Evolutionary conservation across 148 eudicot species (phyloP).

Genomic region (Oxyria digyna): DNA sequence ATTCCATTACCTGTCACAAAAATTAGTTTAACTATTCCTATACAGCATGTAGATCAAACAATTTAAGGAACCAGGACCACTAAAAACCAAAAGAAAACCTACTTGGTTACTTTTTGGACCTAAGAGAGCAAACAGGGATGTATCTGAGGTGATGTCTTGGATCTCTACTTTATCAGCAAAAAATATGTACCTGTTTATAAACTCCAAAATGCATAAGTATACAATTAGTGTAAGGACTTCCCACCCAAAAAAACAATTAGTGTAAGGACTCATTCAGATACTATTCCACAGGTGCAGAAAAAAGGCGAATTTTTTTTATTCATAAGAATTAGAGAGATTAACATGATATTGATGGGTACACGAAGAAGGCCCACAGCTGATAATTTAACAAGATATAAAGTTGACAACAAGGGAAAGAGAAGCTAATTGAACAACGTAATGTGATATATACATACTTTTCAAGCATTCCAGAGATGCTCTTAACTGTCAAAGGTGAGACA

Average conservation of each 20-base stretch:
- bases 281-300: no score
- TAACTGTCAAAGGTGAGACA: slow-evolving; percentile 39
- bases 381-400: not conserved
- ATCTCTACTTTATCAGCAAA: slow-evolving; percentile 64
- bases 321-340: not conserved
- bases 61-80: not conserved
- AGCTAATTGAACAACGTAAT: not conserved
- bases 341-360: not conserved
- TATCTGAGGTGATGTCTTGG: slow-evolving; percentile 42
- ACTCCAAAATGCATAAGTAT: slow-evolving; percentile 7
- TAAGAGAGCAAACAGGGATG: slow-evolving; percentile 47
- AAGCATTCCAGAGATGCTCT: slow-evolving; percentile 47
- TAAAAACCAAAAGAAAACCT: slow-evolving; percentile 10
- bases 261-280: no score
- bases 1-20: slow-evolving; percentile 35
- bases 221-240: not conserved
- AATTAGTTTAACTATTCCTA: not conserved
- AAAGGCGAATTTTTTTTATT: no score
- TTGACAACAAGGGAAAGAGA: not conserved
- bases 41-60: not conserved
- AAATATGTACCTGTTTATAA: slow-evolving; percentile 49
- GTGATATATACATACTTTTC: slow-evolving; percentile 31
- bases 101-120: slow-evolving; percentile 56
- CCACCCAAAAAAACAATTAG: no score
- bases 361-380: not conserved